phyloP scores from a whole-genome alignment of 345 rosid genomes.

The Brassica carinata region DNA sequence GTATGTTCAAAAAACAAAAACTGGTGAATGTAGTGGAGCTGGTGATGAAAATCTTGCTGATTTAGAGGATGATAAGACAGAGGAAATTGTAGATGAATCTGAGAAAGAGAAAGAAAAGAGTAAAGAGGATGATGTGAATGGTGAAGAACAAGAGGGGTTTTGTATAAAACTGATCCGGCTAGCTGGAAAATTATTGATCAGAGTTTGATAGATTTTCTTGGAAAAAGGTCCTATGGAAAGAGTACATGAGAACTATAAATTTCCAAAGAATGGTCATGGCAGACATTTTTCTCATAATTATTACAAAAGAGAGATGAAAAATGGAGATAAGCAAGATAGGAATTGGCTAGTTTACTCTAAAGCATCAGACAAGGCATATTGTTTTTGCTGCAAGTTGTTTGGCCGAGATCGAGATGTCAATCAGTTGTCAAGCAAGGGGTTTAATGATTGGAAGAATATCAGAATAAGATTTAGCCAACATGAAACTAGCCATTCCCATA shows the following conservation, averaged over 20 bases:
- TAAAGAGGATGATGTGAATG: not conserved
- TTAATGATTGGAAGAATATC: not conserved
- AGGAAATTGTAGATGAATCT: not conserved
- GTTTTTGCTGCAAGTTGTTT: not conserved
- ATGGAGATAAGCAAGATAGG: not conserved
- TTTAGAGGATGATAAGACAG: not conserved
- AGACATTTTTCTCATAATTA: not conserved
- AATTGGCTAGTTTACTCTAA: not conserved
- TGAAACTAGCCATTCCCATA: not conserved
- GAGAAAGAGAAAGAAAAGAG: not conserved
- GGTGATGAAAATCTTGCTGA: not conserved
- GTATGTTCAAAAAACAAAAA: not conserved
- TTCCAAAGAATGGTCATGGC: not conserved
- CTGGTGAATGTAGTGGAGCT: not conserved
- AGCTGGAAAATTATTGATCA: not conserved
- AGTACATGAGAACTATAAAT: not conserved
- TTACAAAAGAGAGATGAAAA: not conserved
- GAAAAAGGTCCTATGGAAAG: not conserved
- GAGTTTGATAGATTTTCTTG: not conserved
- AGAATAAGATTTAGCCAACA: not conserved
- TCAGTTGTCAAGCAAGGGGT: not conserved
- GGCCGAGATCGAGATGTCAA: not conserved
- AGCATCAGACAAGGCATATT: not conserved
- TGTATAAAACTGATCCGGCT: not conserved
- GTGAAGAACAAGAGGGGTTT: not conserved